Evolutionary conservation across 306 rosid genomes (phyloP), one percentile per base, ranked within the genome.

Genomic region (Vigna radiata): DNA sequence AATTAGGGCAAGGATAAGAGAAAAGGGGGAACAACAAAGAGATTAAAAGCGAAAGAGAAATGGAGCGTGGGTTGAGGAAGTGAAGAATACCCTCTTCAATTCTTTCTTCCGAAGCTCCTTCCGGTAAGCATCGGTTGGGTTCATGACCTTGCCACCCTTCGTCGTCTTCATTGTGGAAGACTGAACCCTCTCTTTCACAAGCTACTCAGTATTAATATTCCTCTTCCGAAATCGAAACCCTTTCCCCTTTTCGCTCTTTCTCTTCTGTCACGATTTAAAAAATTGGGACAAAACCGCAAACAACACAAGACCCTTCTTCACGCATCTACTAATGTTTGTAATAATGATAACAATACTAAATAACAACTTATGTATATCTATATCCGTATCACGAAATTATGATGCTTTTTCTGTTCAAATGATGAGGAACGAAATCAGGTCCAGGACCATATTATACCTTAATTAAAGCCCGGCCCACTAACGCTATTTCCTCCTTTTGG

Each of bases 101-200:
- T 90, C 97, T 87, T 90, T 94, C 85, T 94, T 94, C 27, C 98
- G 94, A 81, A 94, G 88, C 93, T 90, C 98, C 94, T 94, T 94
- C 2, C 98, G 91, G 59, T 90, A 92, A 48, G 96, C 94, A 84
- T 94, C 97, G 79, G 98, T 90, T 67, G 98, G 97, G 89, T 94
- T 91, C 98, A 94, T 94, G 12, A 88, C 96, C 87, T 93, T 94
- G 80, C 97, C 98, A 3, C 98, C 97, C 80, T 94, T 94, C 46
- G 96, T 94, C 60, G 98, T 94, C 94, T 94, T 94, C 98, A 91
- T 93, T 18, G 70, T 88, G 3, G 17, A 66, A 84, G 8, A 77
- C 50, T 58, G 55, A 64, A 70, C 70, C 49, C 55, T 61, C 36
- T 56, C 79, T 68, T 17, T 46, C 54, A 53, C 37, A 63, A 72